Evolutionary conservation across 441 rosid genomes (phyloP), one percentile per base, ranked within the genome.

Genomic region (Brassica hybrid): DNA sequence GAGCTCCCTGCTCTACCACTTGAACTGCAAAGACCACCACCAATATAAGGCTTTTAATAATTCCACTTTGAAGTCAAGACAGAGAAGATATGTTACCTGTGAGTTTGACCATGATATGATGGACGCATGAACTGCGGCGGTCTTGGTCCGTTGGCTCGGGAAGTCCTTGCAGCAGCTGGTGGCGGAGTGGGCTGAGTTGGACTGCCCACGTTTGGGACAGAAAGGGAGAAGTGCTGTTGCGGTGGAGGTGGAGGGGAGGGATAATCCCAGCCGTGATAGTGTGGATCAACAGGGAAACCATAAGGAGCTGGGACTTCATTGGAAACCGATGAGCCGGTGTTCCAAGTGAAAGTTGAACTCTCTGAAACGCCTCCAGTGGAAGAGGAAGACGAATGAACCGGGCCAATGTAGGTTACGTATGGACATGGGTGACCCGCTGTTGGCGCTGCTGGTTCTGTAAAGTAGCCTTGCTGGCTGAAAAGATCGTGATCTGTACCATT

Each of bases 391-490:
- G 56, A 50, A 14, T 14, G 18, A 14, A 91, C 76, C 23, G 99
- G 96, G 61, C 94, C 98, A 71, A 91, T 73, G 79, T 95, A 95
- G 77, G 96, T 88, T 72, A 95, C 76, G 72, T 93, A 93, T 14
- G 99, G 99, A 80, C 98, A 95, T 38, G 95, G 90, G 77, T 90
- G 94, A 63, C 87, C 78, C 18, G 94, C 85, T 43, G 99, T 82
- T 66, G 96, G 84, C 23, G 87, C 89, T 25, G 97, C 73, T 66
- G 88, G 96, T 78, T 92, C 98, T 3, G 97, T 78, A 61, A 88
- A 96, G 66, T 89, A 80, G 38, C 97, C 94, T 77, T 90, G 94
- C 41, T 89, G 98, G 58, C 89, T 91, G 76, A 87, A 62, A 67
- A 85, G 85, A 82, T 89, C 96, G 64, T 89, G 96, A 91, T 93